A percentile compares a stretch with the other conserved stretches of the same genome.
Evolutionary conservation across 306 rosid genomes (phyloP).

Genomic region (Carpinus fangiana): DNA sequence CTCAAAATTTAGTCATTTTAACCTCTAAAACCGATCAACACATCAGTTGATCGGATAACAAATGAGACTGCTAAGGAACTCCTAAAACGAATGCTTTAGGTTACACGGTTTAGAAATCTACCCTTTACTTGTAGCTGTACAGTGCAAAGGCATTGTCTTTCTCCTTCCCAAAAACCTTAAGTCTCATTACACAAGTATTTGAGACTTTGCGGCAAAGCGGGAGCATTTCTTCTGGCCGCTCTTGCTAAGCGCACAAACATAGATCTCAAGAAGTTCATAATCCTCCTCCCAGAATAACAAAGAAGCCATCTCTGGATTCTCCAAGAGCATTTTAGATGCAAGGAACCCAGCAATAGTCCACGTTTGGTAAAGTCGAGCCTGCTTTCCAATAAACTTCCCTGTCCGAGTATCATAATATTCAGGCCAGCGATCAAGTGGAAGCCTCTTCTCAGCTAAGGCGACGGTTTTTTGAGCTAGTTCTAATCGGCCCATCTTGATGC

Average conservation of each 20-base stretch:
- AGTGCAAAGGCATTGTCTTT: neutral
- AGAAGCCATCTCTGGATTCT: constrained; percentile 78
- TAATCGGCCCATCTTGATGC: constrained; percentile 82
- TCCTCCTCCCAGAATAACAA: constrained; percentile 87
- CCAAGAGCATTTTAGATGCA: constrained; percentile 85
- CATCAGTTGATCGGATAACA: constrained; percentile 24
- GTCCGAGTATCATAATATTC: constrained; percentile 89
- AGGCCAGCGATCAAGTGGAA: constrained; percentile 76
- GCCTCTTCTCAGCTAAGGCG: constrained; percentile 75
- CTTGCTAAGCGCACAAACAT: constrained; percentile 83
- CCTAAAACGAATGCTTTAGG: neutral
- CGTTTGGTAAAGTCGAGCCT: constrained; percentile 75
- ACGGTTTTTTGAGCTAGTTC: constrained; percentile 80
- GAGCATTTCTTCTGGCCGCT: constrained; percentile 83
- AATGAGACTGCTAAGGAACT: constrained; percentile 6
- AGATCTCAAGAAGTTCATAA: constrained; percentile 77
- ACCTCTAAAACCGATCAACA: constrained; percentile 22
- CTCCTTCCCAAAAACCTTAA: neutral
- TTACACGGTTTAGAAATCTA: constrained; percentile 13
- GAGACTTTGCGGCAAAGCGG: constrained; percentile 79
- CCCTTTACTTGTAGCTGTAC: constrained; percentile 34
- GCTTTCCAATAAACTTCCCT: constrained; percentile 88
- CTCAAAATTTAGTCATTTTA: neutral
- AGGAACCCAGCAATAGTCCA: constrained; percentile 96
- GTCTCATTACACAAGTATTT: constrained; percentile 60